Percentiles rank a stretch among this genome's conserved stretches.
Conservation (phyloP, 306 rosid species). For the Mucuna pruriens region DNA sequence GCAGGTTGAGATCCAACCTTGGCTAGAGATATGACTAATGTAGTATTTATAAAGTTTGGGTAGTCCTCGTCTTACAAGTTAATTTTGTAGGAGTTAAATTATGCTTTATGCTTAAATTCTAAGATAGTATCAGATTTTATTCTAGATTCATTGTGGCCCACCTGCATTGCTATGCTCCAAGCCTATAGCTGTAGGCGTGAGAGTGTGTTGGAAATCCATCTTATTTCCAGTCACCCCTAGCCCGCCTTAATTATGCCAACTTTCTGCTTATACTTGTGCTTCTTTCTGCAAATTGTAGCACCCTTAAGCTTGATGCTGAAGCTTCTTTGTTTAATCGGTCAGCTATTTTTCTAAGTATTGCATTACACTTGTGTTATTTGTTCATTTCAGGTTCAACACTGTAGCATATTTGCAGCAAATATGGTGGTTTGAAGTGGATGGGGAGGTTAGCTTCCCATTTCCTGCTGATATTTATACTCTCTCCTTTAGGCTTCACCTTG, state of each 20-base stretch:
- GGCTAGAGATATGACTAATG: too few relatives aligned
- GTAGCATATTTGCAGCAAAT: slow-evolving; percentile 93
- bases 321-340: slow-evolving; percentile 13
- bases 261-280: slow-evolving; percentile 26
- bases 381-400: slow-evolving; percentile 72
- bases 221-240: too few relatives aligned
- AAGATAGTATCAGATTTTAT: too few relatives aligned
- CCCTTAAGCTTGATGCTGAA: slow-evolving; percentile 8
- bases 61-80: too few relatives aligned
- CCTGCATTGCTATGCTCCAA: too few relatives aligned
- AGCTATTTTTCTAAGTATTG: not conserved
- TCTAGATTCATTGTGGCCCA: too few relatives aligned
- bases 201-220: too few relatives aligned
- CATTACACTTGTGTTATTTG: slow-evolving; percentile 23
- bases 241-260: slow-evolving; percentile 4
- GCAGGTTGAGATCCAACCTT: too few relatives aligned
- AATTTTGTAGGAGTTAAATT: too few relatives aligned
- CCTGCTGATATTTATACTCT: slow-evolving; percentile 86
- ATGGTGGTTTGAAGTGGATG: slow-evolving; percentile 98
- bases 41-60: too few relatives aligned
- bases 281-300: not conserved
- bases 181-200: too few relatives aligned
- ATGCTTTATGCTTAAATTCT: too few relatives aligned
- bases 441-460: slow-evolving; percentile 73
- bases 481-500: slow-evolving; percentile 87